Conservation (phyloP, 2,329 filamentous ascomycete genomes). For the Zasmidium angulare region DNA sequence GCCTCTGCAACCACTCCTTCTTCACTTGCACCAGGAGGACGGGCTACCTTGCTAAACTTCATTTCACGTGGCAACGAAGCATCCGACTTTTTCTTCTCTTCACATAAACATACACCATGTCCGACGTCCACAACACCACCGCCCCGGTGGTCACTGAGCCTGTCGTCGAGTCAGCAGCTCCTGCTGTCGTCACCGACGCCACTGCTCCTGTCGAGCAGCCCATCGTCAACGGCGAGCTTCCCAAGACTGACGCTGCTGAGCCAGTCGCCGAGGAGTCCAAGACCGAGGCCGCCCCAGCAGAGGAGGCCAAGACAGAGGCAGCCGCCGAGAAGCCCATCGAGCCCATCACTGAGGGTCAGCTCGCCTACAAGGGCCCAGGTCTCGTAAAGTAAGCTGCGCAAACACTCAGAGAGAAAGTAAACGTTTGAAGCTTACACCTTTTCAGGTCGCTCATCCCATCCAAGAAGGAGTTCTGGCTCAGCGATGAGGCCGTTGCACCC, state of each 20-base stretch:
- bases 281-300: conserved; percentile 26
- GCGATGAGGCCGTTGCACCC: conserved; percentile 67
- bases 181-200: conserved; percentile 34
- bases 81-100: conserved; percentile 6
- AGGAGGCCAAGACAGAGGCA: conserved; percentile 15
- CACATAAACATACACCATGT: conserved; percentile 22
- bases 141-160: conserved; percentile 6
- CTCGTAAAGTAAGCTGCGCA: conserved; percentile 86
- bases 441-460: conserved; percentile 79
- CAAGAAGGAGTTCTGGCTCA: conserved; percentile 80
- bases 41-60: background rate
- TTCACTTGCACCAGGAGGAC: background rate
- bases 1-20: background rate
- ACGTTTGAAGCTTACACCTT: conserved; percentile 12
- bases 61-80: conserved; percentile 4
- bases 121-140: conserved; percentile 24
- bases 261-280: conserved; percentile 43
- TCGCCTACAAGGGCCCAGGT: conserved; percentile 87
- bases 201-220: conserved; percentile 39
- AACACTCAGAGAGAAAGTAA: background rate
- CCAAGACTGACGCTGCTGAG: conserved; percentile 33
- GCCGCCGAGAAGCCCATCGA: conserved; percentile 51
- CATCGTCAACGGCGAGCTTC: conserved; percentile 26
- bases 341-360: conserved; percentile 76
- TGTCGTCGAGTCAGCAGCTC: conserved; percentile 14